Evolutionary conservation across 2,329 filamentous ascomycete species (phyloP).

Genomic region (Ceratocystis smalleyi): DNA sequence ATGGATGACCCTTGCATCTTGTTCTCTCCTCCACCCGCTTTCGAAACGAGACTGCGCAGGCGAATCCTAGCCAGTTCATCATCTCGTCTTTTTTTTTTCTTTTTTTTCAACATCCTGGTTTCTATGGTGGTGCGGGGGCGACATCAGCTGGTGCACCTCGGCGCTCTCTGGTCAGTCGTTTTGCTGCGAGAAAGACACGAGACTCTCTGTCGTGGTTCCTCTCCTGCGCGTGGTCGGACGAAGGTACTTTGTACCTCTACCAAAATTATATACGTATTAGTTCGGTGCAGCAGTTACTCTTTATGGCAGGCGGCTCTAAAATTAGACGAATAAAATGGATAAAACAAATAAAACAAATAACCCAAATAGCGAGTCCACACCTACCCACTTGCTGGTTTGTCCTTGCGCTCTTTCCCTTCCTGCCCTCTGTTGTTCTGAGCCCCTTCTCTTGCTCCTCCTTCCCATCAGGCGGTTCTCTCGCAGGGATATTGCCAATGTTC

Average conservation of each 20-base stretch:
- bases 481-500: background rate
- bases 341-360: background rate
- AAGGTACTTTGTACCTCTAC: background rate
- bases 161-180: too few relatives aligned
- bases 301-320: background rate
- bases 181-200: too few relatives aligned
- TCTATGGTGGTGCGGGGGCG: background rate
- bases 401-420: too few relatives aligned
- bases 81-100: background rate
- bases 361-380: too few relatives aligned
- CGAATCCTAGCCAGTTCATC: background rate
- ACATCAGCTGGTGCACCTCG: background rate
- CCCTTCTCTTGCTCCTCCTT: background rate
- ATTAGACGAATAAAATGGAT: background rate
- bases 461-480: background rate
- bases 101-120: background rate
- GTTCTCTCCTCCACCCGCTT: conserved; percentile 1
- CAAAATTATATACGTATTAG: background rate
- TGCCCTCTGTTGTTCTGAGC: background rate
- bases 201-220: too few relatives aligned
- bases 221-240: too few relatives aligned
- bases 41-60: background rate
- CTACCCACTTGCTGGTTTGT: background rate
- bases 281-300: conserved; percentile 1
- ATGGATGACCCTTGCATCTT: background rate